Evolutionary conservation across 2,329 filamentous ascomycete genomes (phyloP).

Genomic region (Fusarium verticillioides): DNA sequence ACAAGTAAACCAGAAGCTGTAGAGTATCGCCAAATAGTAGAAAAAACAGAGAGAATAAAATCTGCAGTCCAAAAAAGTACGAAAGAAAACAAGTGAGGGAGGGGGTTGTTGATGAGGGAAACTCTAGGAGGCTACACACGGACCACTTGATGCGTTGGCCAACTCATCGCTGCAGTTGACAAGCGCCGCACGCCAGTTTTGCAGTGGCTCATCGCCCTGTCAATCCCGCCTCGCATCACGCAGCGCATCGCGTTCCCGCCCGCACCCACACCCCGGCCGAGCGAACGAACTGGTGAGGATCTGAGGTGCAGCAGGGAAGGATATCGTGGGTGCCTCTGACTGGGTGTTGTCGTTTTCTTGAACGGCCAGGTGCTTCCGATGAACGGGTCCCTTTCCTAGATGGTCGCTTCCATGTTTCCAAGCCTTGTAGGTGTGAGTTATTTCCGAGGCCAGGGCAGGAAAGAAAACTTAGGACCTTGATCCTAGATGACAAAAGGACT

Average conservation of each 20-base stretch:
- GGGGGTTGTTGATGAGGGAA: slow-evolving; percentile 45
- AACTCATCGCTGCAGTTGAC: slow-evolving; percentile 58
- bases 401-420: slow-evolving; percentile 3
- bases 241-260: slow-evolving; percentile 36
- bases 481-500: neutral
- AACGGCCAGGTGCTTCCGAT: slow-evolving; percentile 36
- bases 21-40: neutral
- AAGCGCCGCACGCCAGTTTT: slow-evolving; percentile 46
- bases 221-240: slow-evolving; percentile 40
- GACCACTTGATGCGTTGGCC: slow-evolving; percentile 57
- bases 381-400: slow-evolving; percentile 19
- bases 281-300: slow-evolving; percentile 38
- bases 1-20: neutral
- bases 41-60: neutral
- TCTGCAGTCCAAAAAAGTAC: slow-evolving; percentile 14
- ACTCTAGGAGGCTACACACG: slow-evolving; percentile 52
- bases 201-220: slow-evolving; percentile 39
- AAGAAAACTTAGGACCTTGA: neutral
- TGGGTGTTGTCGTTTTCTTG: slow-evolving; percentile 27
- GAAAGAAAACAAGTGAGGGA: slow-evolving; percentile 33
- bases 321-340: slow-evolving; percentile 36
- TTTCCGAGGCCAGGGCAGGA: neutral
- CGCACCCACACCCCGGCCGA: slow-evolving; percentile 29
- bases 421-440: neutral
- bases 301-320: slow-evolving; percentile 30